Percentiles rank a stretch among this genome's conserved stretches.
Conservation (phyloP, 148 eudicot species). For the Chenopodium suecicum region DNA sequence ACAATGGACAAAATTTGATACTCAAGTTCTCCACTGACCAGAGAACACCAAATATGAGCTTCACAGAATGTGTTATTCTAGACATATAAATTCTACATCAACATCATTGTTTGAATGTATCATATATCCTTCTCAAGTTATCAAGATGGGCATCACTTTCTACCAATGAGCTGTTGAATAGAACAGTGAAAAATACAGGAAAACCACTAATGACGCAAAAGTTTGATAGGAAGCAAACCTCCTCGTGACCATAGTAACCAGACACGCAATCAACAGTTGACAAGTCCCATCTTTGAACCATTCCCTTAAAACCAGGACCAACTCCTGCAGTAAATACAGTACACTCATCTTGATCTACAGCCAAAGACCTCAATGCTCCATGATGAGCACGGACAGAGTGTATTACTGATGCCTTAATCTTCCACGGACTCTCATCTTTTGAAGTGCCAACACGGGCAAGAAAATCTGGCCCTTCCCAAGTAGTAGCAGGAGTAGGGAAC, state of each 20-base stretch:
- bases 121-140: not conserved
- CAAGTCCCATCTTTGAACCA: conserved; percentile 87
- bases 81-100: conserved; percentile 1
- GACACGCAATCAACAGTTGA: conserved; percentile 67
- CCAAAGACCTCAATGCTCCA: conserved; percentile 81
- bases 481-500: conserved; percentile 82
- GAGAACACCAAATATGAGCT: not conserved
- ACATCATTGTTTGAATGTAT: not conserved
- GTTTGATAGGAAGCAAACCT: conserved; percentile 52
- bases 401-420: conserved; percentile 85
- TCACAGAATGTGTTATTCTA: not conserved
- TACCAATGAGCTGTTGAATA: not conserved
- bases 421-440: conserved; percentile 96
- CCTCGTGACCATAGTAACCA: conserved; percentile 93
- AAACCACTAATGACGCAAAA: conserved; percentile 6
- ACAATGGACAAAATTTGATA: not conserved
- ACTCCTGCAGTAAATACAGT: conserved; percentile 89
- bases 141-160: not conserved
- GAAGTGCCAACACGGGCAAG: conserved; percentile 65
- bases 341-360: conserved; percentile 80
- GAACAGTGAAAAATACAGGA: too few species aligned
- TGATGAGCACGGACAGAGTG: conserved; percentile 90
- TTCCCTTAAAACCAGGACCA: conserved; percentile 94
- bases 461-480: conserved; percentile 83
- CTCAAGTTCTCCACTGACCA: not conserved